Conservation (phyloP, 1,284 basidiomycete genomes). For the Puccinia coronata region DNA sequence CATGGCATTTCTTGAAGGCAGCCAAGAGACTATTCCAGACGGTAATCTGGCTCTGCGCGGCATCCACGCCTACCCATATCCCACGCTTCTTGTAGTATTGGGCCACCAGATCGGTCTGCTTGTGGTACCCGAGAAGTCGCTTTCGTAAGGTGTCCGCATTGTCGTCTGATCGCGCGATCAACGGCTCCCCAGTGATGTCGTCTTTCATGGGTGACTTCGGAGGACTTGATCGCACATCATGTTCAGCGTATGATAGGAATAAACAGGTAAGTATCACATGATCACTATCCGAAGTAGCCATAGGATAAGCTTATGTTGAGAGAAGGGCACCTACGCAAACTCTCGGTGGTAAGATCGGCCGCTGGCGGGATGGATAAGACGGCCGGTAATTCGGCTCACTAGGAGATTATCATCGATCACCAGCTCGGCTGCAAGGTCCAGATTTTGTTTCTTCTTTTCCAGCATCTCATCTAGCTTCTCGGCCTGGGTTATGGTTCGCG, state of each 20-base stretch:
- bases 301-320: background rate
- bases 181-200: conserved; percentile 91
- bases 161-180: conserved; percentile 64
- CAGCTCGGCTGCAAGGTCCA: conserved; percentile 89
- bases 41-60: conserved; percentile 83
- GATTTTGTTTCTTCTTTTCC: conserved; percentile 70
- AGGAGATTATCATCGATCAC: conserved; percentile 91
- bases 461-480: conserved; percentile 96
- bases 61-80: conserved; percentile 67
- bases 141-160: conserved; percentile 80
- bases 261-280: background rate
- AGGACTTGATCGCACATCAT: conserved; percentile 73
- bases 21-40: conserved; percentile 79
- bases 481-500: conserved; percentile 95
- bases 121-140: conserved; percentile 81
- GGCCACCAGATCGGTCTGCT: conserved; percentile 58
- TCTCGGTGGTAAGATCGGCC: conserved; percentile 93
- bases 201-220: conserved; percentile 93
- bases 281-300: background rate
- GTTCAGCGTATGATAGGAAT: background rate
- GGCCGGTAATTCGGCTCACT: conserved; percentile 94
- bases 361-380: conserved; percentile 83
- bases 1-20: conserved; percentile 56
- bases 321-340: conserved; percentile 71
- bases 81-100: conserved; percentile 59